Evolutionary conservation across 169 alveolate species (phyloP).

Genomic region (Plasmodium gonderi): DNA sequence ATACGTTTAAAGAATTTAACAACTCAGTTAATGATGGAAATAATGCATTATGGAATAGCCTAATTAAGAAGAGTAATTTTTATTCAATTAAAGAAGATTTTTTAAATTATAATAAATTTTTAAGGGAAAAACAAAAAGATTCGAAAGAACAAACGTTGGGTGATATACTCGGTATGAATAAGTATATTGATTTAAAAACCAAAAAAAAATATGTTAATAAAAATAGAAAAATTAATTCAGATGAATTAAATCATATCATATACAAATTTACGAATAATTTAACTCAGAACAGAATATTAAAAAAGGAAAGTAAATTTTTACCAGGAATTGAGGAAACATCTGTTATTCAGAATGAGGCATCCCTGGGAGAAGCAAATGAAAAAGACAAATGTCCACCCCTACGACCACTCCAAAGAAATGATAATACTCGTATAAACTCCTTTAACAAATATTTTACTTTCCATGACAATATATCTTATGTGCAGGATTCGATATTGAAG

Average conservation of each 20-base stretch:
- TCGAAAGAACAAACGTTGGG: slow-evolving; percentile 28
- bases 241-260: slow-evolving; percentile 7
- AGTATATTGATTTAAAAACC: slow-evolving; percentile 10
- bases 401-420: not conserved
- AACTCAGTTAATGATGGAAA: not conserved
- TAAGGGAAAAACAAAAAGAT: slow-evolving; percentile 15
- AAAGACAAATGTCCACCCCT: not conserved
- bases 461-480: slow-evolving; percentile 20
- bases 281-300: not conserved
- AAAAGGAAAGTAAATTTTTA: not conserved
- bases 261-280: slow-evolving; percentile 15
- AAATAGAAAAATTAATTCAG: slow-evolving; percentile 9
- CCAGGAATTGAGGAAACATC: not conserved
- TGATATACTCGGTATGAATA: slow-evolving; percentile 49
- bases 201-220: not conserved
- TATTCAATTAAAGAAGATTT: slow-evolving; percentile 46
- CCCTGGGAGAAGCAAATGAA: not conserved
- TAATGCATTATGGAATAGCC: slow-evolving; percentile 22
- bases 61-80: slow-evolving; percentile 50
- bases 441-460: slow-evolving; percentile 37
- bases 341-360: not conserved
- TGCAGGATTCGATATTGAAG: slow-evolving; percentile 30
- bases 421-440: not conserved
- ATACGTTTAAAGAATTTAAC: slow-evolving; percentile 11
- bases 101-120: slow-evolving; percentile 61